Evolutionary conservation across 2,329 filamentous ascomycete genomes (phyloP).

Genomic region (Fusarium sp.): DNA sequence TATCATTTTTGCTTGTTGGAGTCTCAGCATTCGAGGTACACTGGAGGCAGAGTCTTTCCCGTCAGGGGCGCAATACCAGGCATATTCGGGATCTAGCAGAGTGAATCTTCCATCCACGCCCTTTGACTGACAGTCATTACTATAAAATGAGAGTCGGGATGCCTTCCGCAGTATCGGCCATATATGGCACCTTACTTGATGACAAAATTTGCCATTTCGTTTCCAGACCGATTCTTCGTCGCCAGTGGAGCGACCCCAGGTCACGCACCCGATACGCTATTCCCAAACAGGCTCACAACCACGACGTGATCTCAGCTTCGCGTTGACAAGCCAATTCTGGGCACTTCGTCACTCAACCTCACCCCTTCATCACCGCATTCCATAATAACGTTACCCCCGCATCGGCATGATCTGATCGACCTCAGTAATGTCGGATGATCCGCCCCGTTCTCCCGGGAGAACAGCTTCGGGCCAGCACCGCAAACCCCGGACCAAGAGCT

Average conservation of each 20-base stretch:
- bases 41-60: no score
- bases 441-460: background rate
- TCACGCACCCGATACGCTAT: background rate
- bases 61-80: background rate
- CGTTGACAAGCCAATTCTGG: background rate
- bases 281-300: background rate
- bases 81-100: background rate
- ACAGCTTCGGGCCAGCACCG: conserved; percentile 25
- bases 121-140: background rate
- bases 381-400: background rate
- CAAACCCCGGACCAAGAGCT: conserved; percentile 39
- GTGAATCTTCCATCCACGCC: background rate
- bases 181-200: background rate
- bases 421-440: conserved; percentile 20
- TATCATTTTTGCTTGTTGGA: background rate
- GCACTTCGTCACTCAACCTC: background rate
- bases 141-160: background rate
- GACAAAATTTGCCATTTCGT: background rate
- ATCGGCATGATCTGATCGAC: background rate
- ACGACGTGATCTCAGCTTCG: conserved; percentile 5
- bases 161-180: no score
- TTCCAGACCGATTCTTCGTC: background rate
- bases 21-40: background rate
- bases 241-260: background rate
- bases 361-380: background rate